A percentile compares a stretch with the other conserved stretches of the same genome.
phyloP scores from a whole-genome alignment of 106 monocot species.

The Hemerocallis citrina region DNA sequence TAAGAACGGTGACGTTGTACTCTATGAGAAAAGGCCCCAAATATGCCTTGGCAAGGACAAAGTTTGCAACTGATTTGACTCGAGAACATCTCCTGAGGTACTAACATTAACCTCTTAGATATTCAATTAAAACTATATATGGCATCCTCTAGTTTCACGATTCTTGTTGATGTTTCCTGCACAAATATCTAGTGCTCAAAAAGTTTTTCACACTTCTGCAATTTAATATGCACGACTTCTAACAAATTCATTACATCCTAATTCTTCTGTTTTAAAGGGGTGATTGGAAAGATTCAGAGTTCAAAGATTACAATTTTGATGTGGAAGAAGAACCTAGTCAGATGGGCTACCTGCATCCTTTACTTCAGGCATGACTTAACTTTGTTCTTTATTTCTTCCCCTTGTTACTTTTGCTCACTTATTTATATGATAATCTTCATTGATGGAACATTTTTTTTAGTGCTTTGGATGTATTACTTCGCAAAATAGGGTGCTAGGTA shows the following conservation, averaged over 20 bases:
- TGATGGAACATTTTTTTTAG: no score
- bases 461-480: no score
- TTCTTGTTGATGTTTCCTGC: neutral
- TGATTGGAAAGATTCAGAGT: conserved; percentile 61
- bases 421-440: no score
- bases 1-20: conserved; percentile 48
- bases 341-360: conserved; percentile 52
- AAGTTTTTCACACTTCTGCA: no score
- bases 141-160: no score
- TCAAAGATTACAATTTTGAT: conserved; percentile 57
- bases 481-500: no score
- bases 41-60: conserved; percentile 44
- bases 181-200: no score
- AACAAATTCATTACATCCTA: neutral
- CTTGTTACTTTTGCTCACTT: no score
- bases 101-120: neutral
- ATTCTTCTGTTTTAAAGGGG: conserved; percentile 50
- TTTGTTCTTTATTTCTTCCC: neutral
- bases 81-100: conserved; percentile 57
- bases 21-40: conserved; percentile 54
- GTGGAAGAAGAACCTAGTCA: conserved; percentile 49
- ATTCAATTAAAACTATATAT: neutral
- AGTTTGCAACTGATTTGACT: conserved; percentile 58
- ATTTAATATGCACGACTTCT: no score
- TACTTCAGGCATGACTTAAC: conserved; percentile 43